Evolutionary conservation across 169 alveolate species (phyloP).

Genomic region (Plasmodium reichenowi): DNA sequence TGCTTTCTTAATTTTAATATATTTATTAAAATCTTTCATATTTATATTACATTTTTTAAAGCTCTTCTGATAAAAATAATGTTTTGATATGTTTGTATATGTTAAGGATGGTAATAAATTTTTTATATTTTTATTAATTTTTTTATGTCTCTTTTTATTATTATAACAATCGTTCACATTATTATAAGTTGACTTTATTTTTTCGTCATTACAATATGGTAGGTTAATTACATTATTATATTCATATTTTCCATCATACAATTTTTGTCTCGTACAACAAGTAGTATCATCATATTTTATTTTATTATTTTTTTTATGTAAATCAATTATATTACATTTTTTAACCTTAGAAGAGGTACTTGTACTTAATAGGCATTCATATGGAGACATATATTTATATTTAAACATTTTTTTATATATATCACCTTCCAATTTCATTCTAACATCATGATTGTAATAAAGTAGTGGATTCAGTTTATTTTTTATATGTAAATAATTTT

Average conservation of each 20-base stretch:
- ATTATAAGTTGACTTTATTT: not conserved
- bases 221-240: not conserved
- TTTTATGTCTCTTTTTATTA: not conserved
- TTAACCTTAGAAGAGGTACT: too few species aligned
- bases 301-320: not conserved
- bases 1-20: too few species aligned
- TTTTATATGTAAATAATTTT: conserved; percentile 17
- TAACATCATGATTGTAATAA: conserved; percentile 18
- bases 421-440: conserved; percentile 11
- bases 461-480: conserved; percentile 45
- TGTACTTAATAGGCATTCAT: conserved; percentile 18
- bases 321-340: not conserved
- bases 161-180: not conserved
- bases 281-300: not conserved
- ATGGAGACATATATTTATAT: conserved; percentile 47
- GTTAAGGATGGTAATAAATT: not conserved
- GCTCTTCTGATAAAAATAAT: not conserved
- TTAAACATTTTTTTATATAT: conserved; percentile 9
- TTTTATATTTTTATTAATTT: not conserved
- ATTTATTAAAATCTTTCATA: too few species aligned
- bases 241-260: not conserved
- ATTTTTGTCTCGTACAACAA: not conserved
- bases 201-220: not conserved
- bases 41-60: not conserved
- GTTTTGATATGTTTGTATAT: not conserved